Evolutionary conservation across 2,329 filamentous ascomycete genomes (phyloP).

Genomic region (Trichoderma lentiforme): DNA sequence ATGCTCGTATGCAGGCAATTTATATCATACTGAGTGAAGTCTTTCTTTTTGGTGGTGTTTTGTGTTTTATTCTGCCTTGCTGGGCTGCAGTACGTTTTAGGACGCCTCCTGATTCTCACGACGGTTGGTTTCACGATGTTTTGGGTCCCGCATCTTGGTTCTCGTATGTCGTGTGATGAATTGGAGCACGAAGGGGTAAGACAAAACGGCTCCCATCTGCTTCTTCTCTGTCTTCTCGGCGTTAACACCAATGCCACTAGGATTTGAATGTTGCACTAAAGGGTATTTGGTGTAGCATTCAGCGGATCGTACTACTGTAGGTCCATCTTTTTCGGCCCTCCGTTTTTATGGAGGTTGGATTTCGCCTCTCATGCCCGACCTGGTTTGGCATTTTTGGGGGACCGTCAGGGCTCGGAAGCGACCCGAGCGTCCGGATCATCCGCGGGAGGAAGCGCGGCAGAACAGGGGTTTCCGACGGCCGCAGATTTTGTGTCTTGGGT

Average conservation of each 20-base stretch:
- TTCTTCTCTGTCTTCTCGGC: background rate
- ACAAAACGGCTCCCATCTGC: background rate
- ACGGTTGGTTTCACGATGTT: slow-evolving; percentile 1
- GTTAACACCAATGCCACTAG: background rate
- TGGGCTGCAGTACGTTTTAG: background rate
- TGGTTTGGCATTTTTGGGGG: background rate
- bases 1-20: slow-evolving; percentile 11
- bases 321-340: background rate
- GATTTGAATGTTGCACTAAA: background rate
- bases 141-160: background rate
- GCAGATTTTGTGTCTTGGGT: background rate
- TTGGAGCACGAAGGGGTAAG: background rate
- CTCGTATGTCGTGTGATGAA: background rate
- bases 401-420: background rate
- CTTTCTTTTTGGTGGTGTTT: background rate
- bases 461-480: slow-evolving; percentile 18
- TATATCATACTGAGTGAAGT: background rate
- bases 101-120: background rate
- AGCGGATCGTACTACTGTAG: background rate
- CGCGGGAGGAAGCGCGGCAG: slow-evolving; percentile 14
- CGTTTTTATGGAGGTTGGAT: background rate
- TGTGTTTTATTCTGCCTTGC: background rate
- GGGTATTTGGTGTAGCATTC: background rate
- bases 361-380: background rate
- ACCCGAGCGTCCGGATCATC: slow-evolving; percentile 9